Conservation (phyloP, 768 basidiomycete species). For the Tricholoma sp. region DNA sequence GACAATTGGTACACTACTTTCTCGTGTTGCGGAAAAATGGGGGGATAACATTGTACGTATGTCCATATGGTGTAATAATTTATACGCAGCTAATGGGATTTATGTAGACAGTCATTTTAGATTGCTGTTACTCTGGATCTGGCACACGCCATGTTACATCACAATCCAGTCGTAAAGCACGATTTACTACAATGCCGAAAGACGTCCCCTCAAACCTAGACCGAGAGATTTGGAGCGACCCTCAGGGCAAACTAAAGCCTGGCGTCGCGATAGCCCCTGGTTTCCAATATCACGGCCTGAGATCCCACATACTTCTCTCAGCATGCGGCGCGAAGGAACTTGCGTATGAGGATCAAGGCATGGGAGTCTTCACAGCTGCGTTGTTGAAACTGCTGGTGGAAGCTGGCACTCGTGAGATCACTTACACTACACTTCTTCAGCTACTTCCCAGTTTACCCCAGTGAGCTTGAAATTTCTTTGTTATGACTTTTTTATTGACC, state of each 20-base stretch:
- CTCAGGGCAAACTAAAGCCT: not conserved
- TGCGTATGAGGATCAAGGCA: not conserved
- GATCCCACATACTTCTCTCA: not conserved
- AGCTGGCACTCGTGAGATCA: not conserved
- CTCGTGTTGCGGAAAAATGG: not conserved
- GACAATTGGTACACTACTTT: not conserved
- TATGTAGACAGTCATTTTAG: not conserved
- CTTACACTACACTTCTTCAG: not conserved
- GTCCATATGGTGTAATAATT: not conserved
- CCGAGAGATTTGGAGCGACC: not conserved
- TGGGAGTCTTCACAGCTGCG: not conserved
- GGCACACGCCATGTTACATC: not conserved
- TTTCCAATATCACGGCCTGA: not conserved
- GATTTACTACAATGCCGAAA: not conserved
- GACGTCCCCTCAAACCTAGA: not conserved
- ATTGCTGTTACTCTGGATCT: not conserved
- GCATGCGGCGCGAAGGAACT: not conserved
- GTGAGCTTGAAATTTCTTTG: not conserved
- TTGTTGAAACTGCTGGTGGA: not conserved
- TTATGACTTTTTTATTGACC: too few relatives aligned
- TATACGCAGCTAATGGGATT: not conserved
- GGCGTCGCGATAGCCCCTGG: not conserved
- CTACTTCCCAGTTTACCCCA: not conserved
- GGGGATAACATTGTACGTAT: not conserved
- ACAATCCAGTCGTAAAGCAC: not conserved